Conservation (phyloP, 106 monocot genomes). For the Dendrobium catenatum region DNA sequence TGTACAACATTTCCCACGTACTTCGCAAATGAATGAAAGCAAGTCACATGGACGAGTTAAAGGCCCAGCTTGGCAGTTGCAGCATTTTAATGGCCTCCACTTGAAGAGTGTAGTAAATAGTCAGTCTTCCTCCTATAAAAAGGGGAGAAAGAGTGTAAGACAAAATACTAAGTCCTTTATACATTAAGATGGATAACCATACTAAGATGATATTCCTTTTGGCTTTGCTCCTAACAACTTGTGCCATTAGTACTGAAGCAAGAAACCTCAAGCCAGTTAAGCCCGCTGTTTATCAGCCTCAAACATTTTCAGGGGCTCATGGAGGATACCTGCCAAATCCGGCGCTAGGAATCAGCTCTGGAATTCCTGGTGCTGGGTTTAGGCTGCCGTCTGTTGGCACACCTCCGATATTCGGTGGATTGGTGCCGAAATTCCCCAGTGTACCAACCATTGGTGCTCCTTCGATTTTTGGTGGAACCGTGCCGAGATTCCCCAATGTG, state of each 20-base stretch:
- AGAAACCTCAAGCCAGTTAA: not conserved
- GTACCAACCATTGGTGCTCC: not conserved
- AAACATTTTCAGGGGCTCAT: not conserved
- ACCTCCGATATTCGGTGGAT: not conserved
- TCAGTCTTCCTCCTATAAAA: not conserved
- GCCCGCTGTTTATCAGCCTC: not conserved
- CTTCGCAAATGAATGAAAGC: not conserved
- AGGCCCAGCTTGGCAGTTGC: not conserved
- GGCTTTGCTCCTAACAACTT: not conserved
- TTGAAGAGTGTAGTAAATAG: not conserved
- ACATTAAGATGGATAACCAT: not conserved
- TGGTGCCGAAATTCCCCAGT: not conserved
- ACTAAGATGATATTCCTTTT: not conserved
- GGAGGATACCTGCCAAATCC: not conserved
- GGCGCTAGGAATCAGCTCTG: not conserved
- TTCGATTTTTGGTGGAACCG: not conserved
- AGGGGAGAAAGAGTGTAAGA: not conserved
- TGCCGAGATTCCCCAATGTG: not conserved
- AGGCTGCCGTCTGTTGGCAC: not conserved
- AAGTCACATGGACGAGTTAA: not conserved
- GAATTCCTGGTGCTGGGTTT: not conserved
- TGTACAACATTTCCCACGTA: too few species aligned
- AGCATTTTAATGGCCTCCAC: not conserved
- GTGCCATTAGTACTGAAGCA: not conserved
- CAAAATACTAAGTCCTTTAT: not conserved